Evolutionary conservation across 2,329 filamentous ascomycete species (phyloP).

Genomic region (Colletotrichum karsti): DNA sequence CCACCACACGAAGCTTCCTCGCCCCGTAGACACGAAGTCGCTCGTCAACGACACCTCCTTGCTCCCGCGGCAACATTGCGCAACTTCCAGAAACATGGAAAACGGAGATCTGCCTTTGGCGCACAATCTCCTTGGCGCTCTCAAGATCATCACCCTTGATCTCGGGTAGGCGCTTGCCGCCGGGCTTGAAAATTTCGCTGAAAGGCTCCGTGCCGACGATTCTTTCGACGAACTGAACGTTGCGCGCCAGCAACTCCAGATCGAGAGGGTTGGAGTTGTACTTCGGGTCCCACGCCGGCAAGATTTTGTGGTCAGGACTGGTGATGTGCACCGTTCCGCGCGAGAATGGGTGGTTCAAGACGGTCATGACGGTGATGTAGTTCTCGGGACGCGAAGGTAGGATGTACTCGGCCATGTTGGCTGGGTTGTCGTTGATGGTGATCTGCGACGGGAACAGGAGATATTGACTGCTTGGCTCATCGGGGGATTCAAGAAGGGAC

Average conservation of each 20-base stretch:
- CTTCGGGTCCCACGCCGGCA: conserved; percentile 61
- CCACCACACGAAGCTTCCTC: conserved; percentile 51
- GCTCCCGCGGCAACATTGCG: conserved; percentile 54
- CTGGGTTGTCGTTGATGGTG: conserved; percentile 30
- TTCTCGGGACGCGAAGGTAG: conserved; percentile 47
- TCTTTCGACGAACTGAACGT: conserved; percentile 50
- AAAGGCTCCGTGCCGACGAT: conserved; percentile 48
- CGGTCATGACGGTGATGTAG: conserved; percentile 63
- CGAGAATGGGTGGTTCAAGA: conserved; percentile 69
- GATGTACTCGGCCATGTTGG: conserved; percentile 35
- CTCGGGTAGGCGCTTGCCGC: conserved; percentile 45
- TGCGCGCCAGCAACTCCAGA: conserved; percentile 57
- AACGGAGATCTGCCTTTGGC: conserved; percentile 41
- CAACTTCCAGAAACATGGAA: conserved; percentile 59
- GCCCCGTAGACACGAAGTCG: conserved; percentile 53
- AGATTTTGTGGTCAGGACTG: conserved; percentile 46
- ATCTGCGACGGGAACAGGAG: conserved; percentile 43
- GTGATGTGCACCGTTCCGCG: conserved; percentile 67
- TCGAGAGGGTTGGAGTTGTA: conserved; percentile 66
- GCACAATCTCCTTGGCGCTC: conserved; percentile 44
- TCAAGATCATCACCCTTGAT: conserved; percentile 40
- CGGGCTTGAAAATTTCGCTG: conserved; percentile 47
- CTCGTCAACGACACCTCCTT: conserved; percentile 54
- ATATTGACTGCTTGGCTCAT: conserved; percentile 44
- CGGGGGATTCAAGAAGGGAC: conserved; percentile 36